Evolutionary conservation across 129 eudicot genomes (phyloP).

Genomic region (Calendula officinalis): DNA sequence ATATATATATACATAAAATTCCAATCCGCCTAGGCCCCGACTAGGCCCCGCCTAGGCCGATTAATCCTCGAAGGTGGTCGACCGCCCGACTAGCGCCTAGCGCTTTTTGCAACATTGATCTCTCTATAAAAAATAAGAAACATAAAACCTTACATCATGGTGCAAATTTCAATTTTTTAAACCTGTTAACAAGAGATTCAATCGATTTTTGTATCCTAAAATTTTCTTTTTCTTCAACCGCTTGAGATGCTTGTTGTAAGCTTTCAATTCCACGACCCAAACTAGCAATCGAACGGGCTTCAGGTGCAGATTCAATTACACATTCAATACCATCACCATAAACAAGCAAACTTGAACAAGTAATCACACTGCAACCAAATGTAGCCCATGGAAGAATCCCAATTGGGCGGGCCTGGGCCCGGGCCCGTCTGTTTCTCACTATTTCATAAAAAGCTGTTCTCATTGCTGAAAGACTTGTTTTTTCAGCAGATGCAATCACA

Average conservation of each 20-base stretch:
- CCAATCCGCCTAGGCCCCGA: no score
- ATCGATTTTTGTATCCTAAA: conserved; percentile 63
- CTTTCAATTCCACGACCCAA: conserved; percentile 89
- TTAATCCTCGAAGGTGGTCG: no score
- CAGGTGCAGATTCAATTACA: conserved; percentile 76
- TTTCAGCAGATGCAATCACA: conserved; percentile 76
- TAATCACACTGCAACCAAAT: conserved; percentile 76
- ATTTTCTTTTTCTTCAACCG: conserved; percentile 44
- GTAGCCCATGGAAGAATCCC: conserved; percentile 87
- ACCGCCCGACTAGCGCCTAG: no score
- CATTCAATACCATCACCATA: conserved; percentile 96
- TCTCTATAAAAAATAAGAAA: background rate
- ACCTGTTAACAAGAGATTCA: conserved; percentile 62
- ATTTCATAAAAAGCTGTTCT: conserved; percentile 87
- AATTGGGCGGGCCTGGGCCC: conserved; percentile 44
- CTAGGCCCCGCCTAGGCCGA: no score
- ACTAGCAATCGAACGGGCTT: conserved; percentile 84
- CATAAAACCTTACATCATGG: conserved; percentile 28
- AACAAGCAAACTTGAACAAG: conserved; percentile 66
- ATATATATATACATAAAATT: no score
- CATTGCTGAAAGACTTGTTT: conserved; percentile 86
- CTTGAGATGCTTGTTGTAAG: conserved; percentile 62
- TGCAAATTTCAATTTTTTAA: conserved; percentile 39
- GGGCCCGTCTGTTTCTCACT: conserved; percentile 62
- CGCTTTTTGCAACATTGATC: no score